These are phyloP conservation scores for Arachnomyces sp. DNA, from an alignment of 2,329 filamentous ascomycete species.

Conservation along the genomic window DNA sequence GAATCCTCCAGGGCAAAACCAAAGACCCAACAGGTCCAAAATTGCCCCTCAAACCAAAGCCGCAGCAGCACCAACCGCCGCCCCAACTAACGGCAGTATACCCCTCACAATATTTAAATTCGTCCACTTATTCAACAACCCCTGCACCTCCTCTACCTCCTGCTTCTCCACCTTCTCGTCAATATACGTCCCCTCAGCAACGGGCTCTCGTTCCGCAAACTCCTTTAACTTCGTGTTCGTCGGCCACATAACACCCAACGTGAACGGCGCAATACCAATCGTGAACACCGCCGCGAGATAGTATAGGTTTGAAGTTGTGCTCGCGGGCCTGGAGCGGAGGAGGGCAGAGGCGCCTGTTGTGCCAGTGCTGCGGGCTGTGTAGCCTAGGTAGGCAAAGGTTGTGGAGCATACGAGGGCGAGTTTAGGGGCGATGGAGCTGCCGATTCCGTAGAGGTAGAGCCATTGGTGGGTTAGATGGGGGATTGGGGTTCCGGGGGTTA, in stretches of 20 bases:
- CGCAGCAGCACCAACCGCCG: no score
- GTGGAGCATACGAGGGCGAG: constrained; percentile 45
- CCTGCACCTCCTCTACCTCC: no score
- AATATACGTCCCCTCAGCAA: constrained; percentile 15
- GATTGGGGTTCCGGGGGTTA: constrained; percentile 13
- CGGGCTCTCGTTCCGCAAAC: constrained; percentile 17
- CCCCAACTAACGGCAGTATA: no score
- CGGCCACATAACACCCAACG: constrained; percentile 19
- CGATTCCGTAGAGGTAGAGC: constrained; percentile 36
- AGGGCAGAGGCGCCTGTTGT: neutral
- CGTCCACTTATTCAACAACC: no score
- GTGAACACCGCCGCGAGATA: constrained; percentile 21
- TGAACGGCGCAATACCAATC: constrained; percentile 27
- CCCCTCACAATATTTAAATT: no score
- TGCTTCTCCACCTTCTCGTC: no score
- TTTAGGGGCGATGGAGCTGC: constrained; percentile 45
- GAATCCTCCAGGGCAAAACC: no score
- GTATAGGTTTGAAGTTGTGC: constrained; percentile 15
- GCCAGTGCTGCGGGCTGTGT: constrained; percentile 12
- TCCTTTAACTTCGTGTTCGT: constrained; percentile 22
- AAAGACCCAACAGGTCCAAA: no score
- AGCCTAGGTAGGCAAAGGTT: constrained; percentile 37
- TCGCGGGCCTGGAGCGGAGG: constrained; percentile 8
- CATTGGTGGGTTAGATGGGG: constrained; percentile 24
- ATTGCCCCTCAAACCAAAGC: no score